Base-by-base conservation (phyloP, 1,139 yeast genomes). In the Nakaseomyces kungkrabaensis region DNA sequence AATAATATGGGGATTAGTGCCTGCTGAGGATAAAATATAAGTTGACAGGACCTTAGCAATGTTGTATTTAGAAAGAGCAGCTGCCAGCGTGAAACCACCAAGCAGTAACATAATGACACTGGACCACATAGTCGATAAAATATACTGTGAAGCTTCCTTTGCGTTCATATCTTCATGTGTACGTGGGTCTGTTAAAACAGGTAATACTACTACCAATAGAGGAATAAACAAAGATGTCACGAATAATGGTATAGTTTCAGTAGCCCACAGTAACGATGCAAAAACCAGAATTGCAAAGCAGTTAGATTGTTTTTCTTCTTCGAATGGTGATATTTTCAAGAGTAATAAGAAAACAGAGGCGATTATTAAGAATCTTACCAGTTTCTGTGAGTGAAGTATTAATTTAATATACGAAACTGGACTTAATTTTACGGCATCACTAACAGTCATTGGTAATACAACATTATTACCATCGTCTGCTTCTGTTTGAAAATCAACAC, bases 11-110 rank as follows among this genome's bases (percentile, higher is more conserved):
- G 97, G 97, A 56, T 83, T 81, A 4, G 94, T 85, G 11, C 97
- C 96, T 1, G 95, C 95, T 48, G 78, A 76, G 1, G 90, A 78
- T 52, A 90, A 73, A 53, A 90, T 82, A 65, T 78, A 79, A 0
- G 96, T 86, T 4, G 96, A 87, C 40, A 89, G 72, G 40, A 85
- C 76, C 63, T 86, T 88, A 48, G 96, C 97, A 56, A 90, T 79
- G 63, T 88, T 84, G 68, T 86, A 88, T 68, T 89, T 90, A 43
- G 96, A 86, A 52, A 90, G 72, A 0, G 96, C 97, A 11, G 96
- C 96, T 9, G 97, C 97, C 51, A 90, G 72, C 0, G 97, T 85
- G 68, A 90, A 90, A 2, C 97, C 97, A 56, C 97, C 97, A 27
- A 90, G 71, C 51, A 90, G 72, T 47, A 90, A 72, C 85, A 89